Base-by-base conservation (phyloP, 495 filamentous ascomycete species). In the Podospora didyma region DNA sequence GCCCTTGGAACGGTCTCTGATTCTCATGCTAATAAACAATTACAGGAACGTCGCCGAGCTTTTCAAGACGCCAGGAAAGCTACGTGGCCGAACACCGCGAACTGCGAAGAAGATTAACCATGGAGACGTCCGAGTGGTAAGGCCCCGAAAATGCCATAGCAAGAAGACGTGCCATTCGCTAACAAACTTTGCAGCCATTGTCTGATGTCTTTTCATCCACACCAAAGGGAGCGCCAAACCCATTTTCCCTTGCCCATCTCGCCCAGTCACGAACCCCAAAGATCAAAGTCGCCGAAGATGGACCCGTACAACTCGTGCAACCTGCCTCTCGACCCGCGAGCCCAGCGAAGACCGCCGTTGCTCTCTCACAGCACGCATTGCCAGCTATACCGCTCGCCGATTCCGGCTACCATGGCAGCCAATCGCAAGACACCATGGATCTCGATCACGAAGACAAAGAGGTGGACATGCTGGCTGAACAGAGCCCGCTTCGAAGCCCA, bases 41-140 rank as follows among this genome's bases (percentile, higher is more conserved):
- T 47, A 54, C 62, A 92, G 89, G 48, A 92, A 92, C 69, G 86
- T 97, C 52, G 80, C 89, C 26, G 95, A 97, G 59, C 82, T 92
- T 2, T 96, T 97, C 75, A 98, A 98, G 65, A 97, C 94, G 4
- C 94, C 94, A 2, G 93, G 92, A 21, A 97, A 95, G 61, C 74
- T 96, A 74, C 84, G 91, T 59, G 94, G 92, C 54, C 97, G 95
- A 75, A 97, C 94, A 7, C 93, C 94, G 37, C 82, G 90, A 46
- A 96, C 92, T 2, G 77, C 77, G 14, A 81, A 89, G 46, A 96
- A 94, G 70, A 78, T 74, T 23, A 82, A 84, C 63, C 71, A 78
- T 7, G 71, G 79, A 52, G 87, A 89, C 69, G 66, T 73, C 46
- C 85, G 92, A 62, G 80, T 86, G 67, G 90, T 96, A 75, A 59